Base-by-base conservation (phyloP, 805 yeast genomes). In the Maudiozyma serrabonitensis region DNA sequence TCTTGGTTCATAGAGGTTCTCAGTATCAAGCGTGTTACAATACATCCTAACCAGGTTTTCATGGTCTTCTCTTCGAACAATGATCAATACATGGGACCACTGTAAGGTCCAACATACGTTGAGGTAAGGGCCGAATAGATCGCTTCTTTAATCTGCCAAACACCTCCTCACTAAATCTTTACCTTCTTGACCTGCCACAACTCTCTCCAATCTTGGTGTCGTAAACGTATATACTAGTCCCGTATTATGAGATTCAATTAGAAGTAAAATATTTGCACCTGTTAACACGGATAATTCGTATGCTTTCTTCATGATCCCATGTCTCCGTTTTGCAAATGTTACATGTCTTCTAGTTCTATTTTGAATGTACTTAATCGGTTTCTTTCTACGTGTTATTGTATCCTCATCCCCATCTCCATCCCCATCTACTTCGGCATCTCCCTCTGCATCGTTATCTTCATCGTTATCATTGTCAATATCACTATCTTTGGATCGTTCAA, bases 301-400 rank as follows among this genome's bases (percentile, higher is more conserved):
- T 16, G 97, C 97, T 72, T 91, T 91, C 72, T 91, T 91, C 97
- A 91, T 91, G 62, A 91, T 89, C 55, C 99, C 99, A 39, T 96
- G 96, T 70, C 90, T 87, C 73, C 99, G 84, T 72, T 91, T 91
- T 49, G 96, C 86, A 63, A 91, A 91, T n/a, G 98, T 91, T 57
- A 91, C 91, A 69, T 91, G 98, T 61, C 99, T 82, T 66, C 97
- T 79, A 16, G 95, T 85, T 70, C 88, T 90, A 69, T 91, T 97
- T 70, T 88, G 95, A 59, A 91, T 91, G 64, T 89, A 91, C 72
- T 87, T 85, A 67, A 91, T 88, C 1, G 58, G 60, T 5, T 50
- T 40, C 41, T 51, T 54, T 31, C 52, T 46, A 23, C 39, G 46
- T 34, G 34, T 46, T 34, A 25, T 46, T n/a, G n/a, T 40, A 15